These are phyloP conservation scores for Hymenoscyphus fraxineus DNA, from an alignment of 2,329 filamentous ascomycete species.

Conservation along the genomic window DNA sequence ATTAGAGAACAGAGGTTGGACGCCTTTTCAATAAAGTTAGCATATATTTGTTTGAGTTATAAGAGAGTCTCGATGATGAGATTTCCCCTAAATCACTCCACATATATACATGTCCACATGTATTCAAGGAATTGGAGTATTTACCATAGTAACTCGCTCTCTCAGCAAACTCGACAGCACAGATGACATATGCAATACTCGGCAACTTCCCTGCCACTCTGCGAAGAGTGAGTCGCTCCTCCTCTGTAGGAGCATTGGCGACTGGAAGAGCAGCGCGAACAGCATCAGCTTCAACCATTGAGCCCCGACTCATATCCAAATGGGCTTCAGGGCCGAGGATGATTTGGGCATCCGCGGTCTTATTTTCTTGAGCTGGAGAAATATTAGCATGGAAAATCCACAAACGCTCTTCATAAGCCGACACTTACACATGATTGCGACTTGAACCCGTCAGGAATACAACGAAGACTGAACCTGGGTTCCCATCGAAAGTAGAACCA, in stretches of 20 bases:
- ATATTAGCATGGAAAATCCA: neutral
- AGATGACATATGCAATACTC: slow-evolving; percentile 65
- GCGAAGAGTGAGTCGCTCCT: slow-evolving; percentile 57
- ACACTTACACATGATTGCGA: slow-evolving; percentile 3
- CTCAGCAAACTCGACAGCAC: slow-evolving; percentile 71
- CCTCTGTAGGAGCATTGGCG: slow-evolving; percentile 43
- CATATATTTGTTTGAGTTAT: neutral
- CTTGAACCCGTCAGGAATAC: neutral
- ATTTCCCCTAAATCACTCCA: neutral
- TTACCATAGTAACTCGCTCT: slow-evolving; percentile 46
- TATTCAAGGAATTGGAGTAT: neutral
- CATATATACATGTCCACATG: too few relatives aligned
- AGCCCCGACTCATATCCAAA: slow-evolving; percentile 15
- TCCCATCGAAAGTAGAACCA: neutral
- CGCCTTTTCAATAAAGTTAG: slow-evolving; percentile 46
- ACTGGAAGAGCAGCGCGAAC: neutral
- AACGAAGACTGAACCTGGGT: neutral
- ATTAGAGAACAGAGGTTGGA: slow-evolving; percentile 55
- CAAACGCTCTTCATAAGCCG: neutral
- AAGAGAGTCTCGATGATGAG: slow-evolving; percentile 53
- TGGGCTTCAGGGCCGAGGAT: slow-evolving; percentile 17
- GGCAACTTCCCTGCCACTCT: slow-evolving; percentile 63
- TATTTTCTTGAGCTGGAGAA: slow-evolving; percentile 15
- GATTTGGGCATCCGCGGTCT: slow-evolving; percentile 13
- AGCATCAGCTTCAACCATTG: slow-evolving; percentile 9